Base-by-base conservation (phyloP, 495 filamentous ascomycete genomes). In the Penicillium mononematosum region DNA sequence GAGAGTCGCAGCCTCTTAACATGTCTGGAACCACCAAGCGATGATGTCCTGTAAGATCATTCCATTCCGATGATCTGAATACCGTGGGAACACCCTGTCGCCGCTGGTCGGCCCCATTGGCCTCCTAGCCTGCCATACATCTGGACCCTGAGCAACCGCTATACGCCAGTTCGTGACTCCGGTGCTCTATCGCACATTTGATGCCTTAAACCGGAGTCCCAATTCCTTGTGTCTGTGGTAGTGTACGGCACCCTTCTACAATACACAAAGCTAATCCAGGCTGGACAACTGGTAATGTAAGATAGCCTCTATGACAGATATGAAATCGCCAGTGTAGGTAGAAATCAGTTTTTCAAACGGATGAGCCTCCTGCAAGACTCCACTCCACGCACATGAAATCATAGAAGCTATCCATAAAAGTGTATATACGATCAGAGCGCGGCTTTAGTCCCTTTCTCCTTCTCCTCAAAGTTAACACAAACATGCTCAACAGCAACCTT, bases 401-500 rank as follows among this genome's bases (percentile, higher is more conserved):
- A 32, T 32, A 34, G 10, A 34, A 12, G 4, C 1, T 34, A 12
- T 14, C 11, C 31, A 34, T 14, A 34, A 34, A 34, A 34, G 31
- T 12, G 31, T 34, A 34, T 34, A 34, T 12, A 34, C 11, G 14
- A 14, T 34, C 31, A 34, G 10, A 67, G 41, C 24, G 44, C 48
- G 51, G 65, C 58, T 50, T 67, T 67, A 20, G n/a, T 19, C n/a
- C 50, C 58, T 61, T 74, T 67, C 47, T 71, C 69, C 63, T 63
- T 57, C 49, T 64, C 66, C 66, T 73, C 69, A 24, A 76, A 76
- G 53, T 77, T 75, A 58, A 67, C 24, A 50, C 77, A 77, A 36
- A 81, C 79, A 75, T 81, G 86, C 66, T 85, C 83, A 55, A 90
- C 73, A 5, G 87, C 86, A 63, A 85, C 86, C 55, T 77, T 83